Base-by-base conservation (phyloP, 2,329 filamentous ascomycete genomes). In the Colletotrichum endophyticum region DNA sequence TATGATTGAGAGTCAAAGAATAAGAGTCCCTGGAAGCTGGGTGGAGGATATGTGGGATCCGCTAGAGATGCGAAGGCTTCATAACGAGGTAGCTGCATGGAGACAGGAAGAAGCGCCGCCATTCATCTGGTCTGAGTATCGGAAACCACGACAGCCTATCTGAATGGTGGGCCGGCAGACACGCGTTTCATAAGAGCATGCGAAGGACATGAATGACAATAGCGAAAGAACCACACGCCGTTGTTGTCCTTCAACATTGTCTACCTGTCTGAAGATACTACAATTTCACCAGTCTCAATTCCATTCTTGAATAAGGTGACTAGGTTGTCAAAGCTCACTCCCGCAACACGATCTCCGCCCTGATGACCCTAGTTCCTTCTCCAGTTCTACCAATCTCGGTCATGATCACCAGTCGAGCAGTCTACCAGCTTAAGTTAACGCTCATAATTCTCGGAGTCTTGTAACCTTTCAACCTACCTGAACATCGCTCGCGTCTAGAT, bases 321-420 rank as follows among this genome's bases (percentile, higher is more conserved):
- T 0, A n/a, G 19, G 19, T 12, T n/a, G 9, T 49, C 39, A n/a
- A 0, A 0, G 0, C 19, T 49, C 19, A 49, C 0, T 22, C 3
- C 0, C 11, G n/a, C 5, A 49, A 0, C 44, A 13, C 11, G 3
- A 49, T 7, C 11, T 49, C 44, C 0, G 44, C 39, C 9, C 39
- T 11, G 39, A 44, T 44, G 39, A 44, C 39, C 19, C 5, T 44
- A n/a, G 8, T 44, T n/a, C 39, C 39, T n/a, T 0, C 39, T 0
- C 0, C 8, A 44, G 39, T 44, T n/a, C 39, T 0, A 0, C 0
- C 19, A 44, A 44, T 11, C 39, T 44, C 39, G 39, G 39, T n/a
- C 19, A 44, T n/a, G 39, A 44, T 44, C 0, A 44, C 19, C 1
- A n/a, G 39, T 44, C 39, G 39, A 44, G 39, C 19, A 0, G 8